Evolutionary conservation across 2,329 filamentous ascomycete species (phyloP), one percentile per base, ranked within the genome.

Genomic region (Huntiella moniliformis): DNA sequence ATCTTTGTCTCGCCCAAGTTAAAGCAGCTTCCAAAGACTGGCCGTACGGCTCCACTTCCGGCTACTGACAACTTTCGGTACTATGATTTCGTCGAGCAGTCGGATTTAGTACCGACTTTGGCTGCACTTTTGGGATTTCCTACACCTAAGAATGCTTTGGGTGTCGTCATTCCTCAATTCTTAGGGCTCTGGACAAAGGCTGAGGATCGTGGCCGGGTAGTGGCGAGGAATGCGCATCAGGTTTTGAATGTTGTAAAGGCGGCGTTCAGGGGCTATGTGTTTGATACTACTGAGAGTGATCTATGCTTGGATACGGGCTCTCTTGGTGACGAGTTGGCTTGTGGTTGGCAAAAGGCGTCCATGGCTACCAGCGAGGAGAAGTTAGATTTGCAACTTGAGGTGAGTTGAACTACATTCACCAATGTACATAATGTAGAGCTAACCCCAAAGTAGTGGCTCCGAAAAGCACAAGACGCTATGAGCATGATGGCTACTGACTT

Each of bases 401-500:
- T 50, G 22, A 37, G 44, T 17, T 17, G 17, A 6, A 31, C 12
- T 33, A 11, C 11, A 10, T 17, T 11, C 38, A 10, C 38, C 11
- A 13, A 34, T 43, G 4, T 16, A 34, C 10, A 2, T 42, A 13
- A 32, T 13, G 13, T 31, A 3, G 6, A 8, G 10, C 22, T 28
- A 28, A 28, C 22, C 3, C 15, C 16, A 7, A 7, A 33, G 6
- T 42, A 52, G 59, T 92, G 91, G 68, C 71, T 85, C 43, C 71
- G 67, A 44, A 65, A 68, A 47, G 81, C 85, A 1, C 91, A 96
- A 58, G 68, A 73, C 16, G 63, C 85, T 12, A 82, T 98, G 71
- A 92, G 84, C 54, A 79, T 77, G 55, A 85, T 91, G 58, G 87
- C 91, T 4, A 95, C 86, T 59, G 92, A 94, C 57, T 98, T 98